Conservation (phyloP, 257 asterid genomes). For the Nicotiana sylvestris region DNA sequence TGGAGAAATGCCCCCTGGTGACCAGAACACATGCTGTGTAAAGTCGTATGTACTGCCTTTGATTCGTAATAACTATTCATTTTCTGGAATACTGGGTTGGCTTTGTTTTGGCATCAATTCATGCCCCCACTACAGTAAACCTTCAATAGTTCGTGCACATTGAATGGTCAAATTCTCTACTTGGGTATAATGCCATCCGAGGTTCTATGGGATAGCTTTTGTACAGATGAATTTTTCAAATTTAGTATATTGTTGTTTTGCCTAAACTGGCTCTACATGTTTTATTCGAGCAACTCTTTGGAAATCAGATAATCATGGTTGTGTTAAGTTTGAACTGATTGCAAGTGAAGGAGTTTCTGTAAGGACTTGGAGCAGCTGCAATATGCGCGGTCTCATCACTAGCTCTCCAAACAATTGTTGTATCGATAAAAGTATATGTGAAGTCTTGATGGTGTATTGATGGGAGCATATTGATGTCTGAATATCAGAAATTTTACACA, state of each 20-base stretch:
- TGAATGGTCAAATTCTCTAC: background rate
- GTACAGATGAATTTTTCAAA: background rate
- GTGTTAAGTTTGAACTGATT: too few relatives aligned
- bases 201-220: background rate
- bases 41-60: background rate
- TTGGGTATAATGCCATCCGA: background rate
- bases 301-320: background rate
- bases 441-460: background rate
- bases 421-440: background rate
- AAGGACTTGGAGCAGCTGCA: too few relatives aligned
- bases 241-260: background rate
- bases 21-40: conserved; percentile 8
- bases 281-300: background rate
- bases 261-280: background rate
- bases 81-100: background rate
- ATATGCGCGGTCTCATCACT: too few relatives aligned
- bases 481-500: too few relatives aligned
- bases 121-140: background rate
- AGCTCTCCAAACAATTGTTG: too few relatives aligned
- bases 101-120: background rate
- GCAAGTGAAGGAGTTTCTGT: too few relatives aligned
- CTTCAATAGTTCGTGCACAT: background rate
- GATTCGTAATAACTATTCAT: background rate
- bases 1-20: background rate
- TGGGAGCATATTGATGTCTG: too few relatives aligned